Conservation (phyloP, 768 basidiomycete species). For the Rhodotorula graminis region DNA sequence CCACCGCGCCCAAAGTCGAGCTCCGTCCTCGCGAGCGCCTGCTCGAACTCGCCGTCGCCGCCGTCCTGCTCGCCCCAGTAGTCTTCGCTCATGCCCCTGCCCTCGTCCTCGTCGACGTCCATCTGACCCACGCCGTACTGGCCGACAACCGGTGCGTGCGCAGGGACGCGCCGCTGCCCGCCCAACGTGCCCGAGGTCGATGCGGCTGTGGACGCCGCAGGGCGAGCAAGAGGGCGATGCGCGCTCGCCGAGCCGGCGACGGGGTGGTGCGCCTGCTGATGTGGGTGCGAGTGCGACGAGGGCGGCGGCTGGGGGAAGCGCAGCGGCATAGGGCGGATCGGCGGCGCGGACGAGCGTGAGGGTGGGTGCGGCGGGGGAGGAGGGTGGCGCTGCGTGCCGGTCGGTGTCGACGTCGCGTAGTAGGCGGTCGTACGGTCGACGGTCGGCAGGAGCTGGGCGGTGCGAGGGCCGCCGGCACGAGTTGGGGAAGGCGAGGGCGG, state of each 20-base stretch:
- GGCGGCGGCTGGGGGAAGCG: no score
- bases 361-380: not conserved
- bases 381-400: not conserved
- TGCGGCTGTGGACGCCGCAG: no score
- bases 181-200: not conserved
- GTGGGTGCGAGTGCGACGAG: no score
- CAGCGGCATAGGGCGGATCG: not conserved
- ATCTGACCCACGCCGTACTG: not conserved
- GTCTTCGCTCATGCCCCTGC: not conserved
- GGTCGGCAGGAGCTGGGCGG: not conserved
- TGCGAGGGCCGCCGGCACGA: not conserved
- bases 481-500: not conserved
- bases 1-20: not conserved
- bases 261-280: no score
- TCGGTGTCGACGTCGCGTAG: not conserved
- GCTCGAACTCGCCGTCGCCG: not conserved
- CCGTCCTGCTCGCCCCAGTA: not conserved
- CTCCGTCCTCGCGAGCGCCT: not conserved
- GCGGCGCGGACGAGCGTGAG: no score
- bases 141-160: no score
- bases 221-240: no score
- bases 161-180: no score
- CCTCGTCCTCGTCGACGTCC: not conserved
- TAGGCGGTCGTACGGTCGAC: not conserved
- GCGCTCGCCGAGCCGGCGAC: no score